Percentiles rank a stretch among this genome's conserved stretches.
phyloP scores from a whole-genome alignment of 352 stramenopile species.

The Saprolegnia diclina region DNA sequence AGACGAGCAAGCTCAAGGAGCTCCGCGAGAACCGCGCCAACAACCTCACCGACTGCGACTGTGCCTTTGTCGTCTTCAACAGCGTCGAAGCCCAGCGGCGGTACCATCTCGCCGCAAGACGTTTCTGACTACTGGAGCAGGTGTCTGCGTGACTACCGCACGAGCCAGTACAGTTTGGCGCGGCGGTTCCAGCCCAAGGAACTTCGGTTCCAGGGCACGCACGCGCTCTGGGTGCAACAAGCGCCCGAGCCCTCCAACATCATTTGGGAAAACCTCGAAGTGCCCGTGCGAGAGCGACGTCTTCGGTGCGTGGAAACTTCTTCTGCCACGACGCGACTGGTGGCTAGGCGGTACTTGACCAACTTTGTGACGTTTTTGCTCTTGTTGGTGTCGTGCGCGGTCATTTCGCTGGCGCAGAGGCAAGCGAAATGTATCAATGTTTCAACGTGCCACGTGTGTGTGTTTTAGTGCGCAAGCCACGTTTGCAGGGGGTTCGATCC shows the following conservation, averaged over 20 bases:
- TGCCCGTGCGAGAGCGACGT: slow-evolving; percentile 49
- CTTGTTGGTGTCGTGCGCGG: slow-evolving; percentile 60
- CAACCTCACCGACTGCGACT: slow-evolving; percentile 52
- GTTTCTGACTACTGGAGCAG: background rate
- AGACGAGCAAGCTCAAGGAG: slow-evolving; percentile 60
- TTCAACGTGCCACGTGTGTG: background rate
- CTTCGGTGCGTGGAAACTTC: slow-evolving; percentile 31
- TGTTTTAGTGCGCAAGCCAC: slow-evolving; percentile 11
- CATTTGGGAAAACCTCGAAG: slow-evolving; percentile 82
- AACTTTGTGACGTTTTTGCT: slow-evolving; percentile 72
- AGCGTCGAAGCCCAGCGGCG: slow-evolving; percentile 70
- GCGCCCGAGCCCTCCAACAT: slow-evolving; percentile 82
- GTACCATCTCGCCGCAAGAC: background rate
- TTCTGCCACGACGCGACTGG: background rate
- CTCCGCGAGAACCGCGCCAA: slow-evolving; percentile 33
- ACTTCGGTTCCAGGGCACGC: slow-evolving; percentile 58
- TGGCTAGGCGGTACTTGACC: slow-evolving; percentile 44
- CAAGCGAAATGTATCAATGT: background rate
- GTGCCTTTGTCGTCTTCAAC: slow-evolving; percentile 86
- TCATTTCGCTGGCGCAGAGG: slow-evolving; percentile 74
- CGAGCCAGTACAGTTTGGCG: slow-evolving; percentile 38
- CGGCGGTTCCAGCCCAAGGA: slow-evolving; percentile 49
- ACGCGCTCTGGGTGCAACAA: slow-evolving; percentile 40
- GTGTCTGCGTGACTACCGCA: slow-evolving; percentile 74
- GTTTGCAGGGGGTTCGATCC: slow-evolving; percentile 12